Percentiles rank a stretch among this genome's conserved stretches.
Evolutionary conservation across 2,329 filamentous ascomycete genomes (phyloP).

Genomic region (Penicillium sp.): DNA sequence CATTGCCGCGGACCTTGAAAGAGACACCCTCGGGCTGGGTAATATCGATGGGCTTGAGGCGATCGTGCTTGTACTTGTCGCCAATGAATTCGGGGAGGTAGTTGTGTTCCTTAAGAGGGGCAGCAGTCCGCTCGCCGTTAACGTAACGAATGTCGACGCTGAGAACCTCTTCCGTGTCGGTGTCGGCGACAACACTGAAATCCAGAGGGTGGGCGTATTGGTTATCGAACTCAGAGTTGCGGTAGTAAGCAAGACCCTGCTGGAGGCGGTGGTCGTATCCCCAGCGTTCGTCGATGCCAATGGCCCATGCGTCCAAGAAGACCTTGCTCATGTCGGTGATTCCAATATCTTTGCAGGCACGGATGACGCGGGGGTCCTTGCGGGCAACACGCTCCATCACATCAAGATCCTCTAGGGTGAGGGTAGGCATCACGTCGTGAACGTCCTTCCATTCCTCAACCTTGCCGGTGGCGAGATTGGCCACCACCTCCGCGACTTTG

Average conservation of each 20-base stretch:
- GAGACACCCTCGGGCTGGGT: conserved; percentile 30
- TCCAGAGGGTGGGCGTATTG: conserved; percentile 34
- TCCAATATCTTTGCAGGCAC: conserved; percentile 35
- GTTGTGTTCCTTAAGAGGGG: conserved; percentile 27
- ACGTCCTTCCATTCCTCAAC: conserved; percentile 37
- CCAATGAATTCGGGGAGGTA: conserved; percentile 29
- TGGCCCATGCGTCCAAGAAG: conserved; percentile 38
- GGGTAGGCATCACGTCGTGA: conserved; percentile 47
- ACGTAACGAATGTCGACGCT: conserved; percentile 28
- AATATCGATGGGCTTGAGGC: conserved; percentile 30
- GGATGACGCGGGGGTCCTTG: conserved; percentile 31
- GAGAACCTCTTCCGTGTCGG: conserved; percentile 29
- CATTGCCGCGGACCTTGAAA: conserved; percentile 31
- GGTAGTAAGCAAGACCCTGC: conserved; percentile 36
- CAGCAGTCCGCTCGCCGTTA: conserved; percentile 25
- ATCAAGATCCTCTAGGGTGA: conserved; percentile 38
- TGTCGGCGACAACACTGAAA: conserved; percentile 28
- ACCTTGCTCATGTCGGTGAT: conserved; percentile 38
- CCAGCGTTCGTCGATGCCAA: conserved; percentile 38
- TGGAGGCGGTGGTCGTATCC: conserved; percentile 35
- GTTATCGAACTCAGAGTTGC: conserved; percentile 30
- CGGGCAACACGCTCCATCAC: conserved; percentile 36
- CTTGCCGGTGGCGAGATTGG: conserved; percentile 26
- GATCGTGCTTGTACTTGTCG: conserved; percentile 25
- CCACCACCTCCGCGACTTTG: conserved; percentile 29